Evolutionary conservation across 345 rosid genomes (phyloP), one percentile per base, ranked within the genome.

Genomic region (Draba incana): DNA sequence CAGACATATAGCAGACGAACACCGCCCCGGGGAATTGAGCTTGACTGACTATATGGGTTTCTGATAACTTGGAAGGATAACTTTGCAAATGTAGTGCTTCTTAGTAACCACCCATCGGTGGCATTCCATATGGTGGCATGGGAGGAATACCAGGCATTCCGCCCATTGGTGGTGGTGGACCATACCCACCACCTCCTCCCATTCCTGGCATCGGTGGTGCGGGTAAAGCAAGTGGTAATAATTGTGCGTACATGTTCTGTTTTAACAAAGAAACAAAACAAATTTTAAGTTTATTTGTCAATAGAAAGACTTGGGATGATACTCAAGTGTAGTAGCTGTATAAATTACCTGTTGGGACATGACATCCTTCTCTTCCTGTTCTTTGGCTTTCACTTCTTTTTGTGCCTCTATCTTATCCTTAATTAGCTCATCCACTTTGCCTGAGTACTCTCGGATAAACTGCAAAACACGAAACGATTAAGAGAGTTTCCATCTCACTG

Each of bases 181-280:
- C 80, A 56, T 68, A 68, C 4, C 65, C 75, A 27, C 75, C 71
- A 51, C 84, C 82, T 38, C 84, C 82, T 38, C 82, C 85, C 95
- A 88, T 90, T 8, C 96, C 96, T 1, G 96, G 93, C 87, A 88
- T 83, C 2, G 96, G 94, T 1, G 98, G 98, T 35, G 98, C 94
- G 28, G 98, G 98, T 78, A 89, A 78, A 46, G 94, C 92, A 28
- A 83, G 90, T 30, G 98, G 98, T 71, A 92, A 73, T 70, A 92
- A 74, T 61, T 92, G 98, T 4, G 98, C 96, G 68, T 92, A 89
- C 98, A 92, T 92, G 70, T 89, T 89, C 98, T 92, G 86, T 57
- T 75, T 25, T n/a, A n/a, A 37, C 2, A 52, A 15, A 62, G 23
- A 38, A 35, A 71, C 20, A 13, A 31, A 62, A 24, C 6, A 43